These are phyloP conservation scores for Quercus lobata DNA, from an alignment of 331 rosid genomes.

Conservation along the genomic window DNA sequence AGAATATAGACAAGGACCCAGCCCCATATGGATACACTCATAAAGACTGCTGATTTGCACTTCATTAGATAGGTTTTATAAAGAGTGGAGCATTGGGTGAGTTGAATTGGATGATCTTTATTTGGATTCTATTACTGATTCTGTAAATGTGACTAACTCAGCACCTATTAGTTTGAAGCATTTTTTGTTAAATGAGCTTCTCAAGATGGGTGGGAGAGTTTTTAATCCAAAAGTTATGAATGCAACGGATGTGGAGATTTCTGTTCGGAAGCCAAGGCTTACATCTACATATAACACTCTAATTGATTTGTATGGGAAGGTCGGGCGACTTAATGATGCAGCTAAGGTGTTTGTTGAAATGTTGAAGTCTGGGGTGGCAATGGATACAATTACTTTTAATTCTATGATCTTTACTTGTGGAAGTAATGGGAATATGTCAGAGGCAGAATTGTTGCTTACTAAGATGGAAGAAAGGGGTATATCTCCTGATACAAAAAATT, in stretches of 20 bases:
- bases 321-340: slow-evolving; percentile 70
- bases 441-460: slow-evolving; percentile 75
- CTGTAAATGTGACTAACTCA: slow-evolving; percentile 24
- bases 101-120: slow-evolving; percentile 65
- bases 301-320: slow-evolving; percentile 91
- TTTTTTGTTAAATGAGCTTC: slow-evolving; percentile 79
- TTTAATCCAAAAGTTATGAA: slow-evolving; percentile 17
- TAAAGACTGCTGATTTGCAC: too few relatives aligned
- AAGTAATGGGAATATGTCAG: slow-evolving; percentile 69
- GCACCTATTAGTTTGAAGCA: slow-evolving; percentile 66
- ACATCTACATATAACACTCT: slow-evolving; percentile 72
- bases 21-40: too few relatives aligned
- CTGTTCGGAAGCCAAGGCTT: slow-evolving; percentile 41
- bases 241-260: slow-evolving; percentile 21
- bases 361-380: slow-evolving; percentile 74
- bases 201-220: slow-evolving; percentile 70
- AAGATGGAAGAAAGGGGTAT: slow-evolving; percentile 87
- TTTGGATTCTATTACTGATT: slow-evolving; percentile 40
- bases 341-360: slow-evolving; percentile 73
- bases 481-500: slow-evolving; percentile 78
- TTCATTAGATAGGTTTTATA: slow-evolving; percentile 44
- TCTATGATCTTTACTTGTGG: slow-evolving; percentile 83
- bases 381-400: slow-evolving; percentile 78
- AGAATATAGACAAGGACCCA: too few relatives aligned
- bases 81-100: slow-evolving; percentile 62